Evolutionary conservation across 73 alveolate species (phyloP), one percentile per base, ranked within the genome.

Genomic region (Paramecium pentaurelia): DNA sequence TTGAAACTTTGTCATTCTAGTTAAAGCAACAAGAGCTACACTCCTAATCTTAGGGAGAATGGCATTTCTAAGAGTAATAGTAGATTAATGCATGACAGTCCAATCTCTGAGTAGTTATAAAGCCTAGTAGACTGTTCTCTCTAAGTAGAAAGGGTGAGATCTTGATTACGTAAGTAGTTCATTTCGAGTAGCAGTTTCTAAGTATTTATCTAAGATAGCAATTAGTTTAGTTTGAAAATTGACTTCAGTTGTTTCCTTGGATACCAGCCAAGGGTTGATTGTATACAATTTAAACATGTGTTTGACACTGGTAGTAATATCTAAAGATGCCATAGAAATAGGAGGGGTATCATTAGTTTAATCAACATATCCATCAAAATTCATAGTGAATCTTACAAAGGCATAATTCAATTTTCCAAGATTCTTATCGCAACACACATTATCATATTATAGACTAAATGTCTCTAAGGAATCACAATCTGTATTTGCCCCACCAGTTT

Each of bases 81-180:
- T 22, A 32, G 84, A 64, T 32, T 32, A 28, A 64, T 64, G 10
- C 3, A 10, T 28, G 16, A 64, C 84, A 28, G 84, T 64, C 49
- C 84, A 28, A 8, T 64, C 84, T 27, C 75, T 45, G 22, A 80
- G 58, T 10, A 80, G 6, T 80, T 80, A 27, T 45, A 80, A 18
- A 10, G 91, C 4, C n/a, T 42, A 32, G 16, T 80, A 80, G 58
- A 80, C 58, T 42, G 45, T 27, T 80, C 91, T 80, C 27, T 80
- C 91, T 27, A 80, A 16, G 51, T 80, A 80, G 75, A 44, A 80
- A 9, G 91, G 91, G 18, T 80, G 91, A 11, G 91, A 80, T 73
- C 60, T 37, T 45, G 42, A 32, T 32, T 80, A 14, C 6, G 54
- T 6, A 18, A 47, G 27, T 44, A 80, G 18, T 3, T 3, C 45